Percentiles rank a stretch among this genome's conserved stretches.
Conservation (phyloP, 805 yeast species). For the Jamesozyma spencerorum region DNA sequence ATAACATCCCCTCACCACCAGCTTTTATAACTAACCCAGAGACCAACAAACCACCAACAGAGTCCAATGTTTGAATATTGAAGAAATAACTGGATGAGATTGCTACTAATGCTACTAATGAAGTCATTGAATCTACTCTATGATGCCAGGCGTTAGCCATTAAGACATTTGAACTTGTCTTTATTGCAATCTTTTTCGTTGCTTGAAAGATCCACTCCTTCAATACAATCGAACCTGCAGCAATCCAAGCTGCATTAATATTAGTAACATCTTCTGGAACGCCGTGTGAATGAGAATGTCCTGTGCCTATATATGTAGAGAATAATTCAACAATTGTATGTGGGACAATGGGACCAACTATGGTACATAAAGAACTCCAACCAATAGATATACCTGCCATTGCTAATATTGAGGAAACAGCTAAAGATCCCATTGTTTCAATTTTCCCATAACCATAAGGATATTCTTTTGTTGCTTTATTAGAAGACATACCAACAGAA, state of each 20-base stretch:
- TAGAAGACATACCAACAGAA: conserved; percentile 70
- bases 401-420: conserved; percentile 74
- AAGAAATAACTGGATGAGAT: conserved; percentile 78
- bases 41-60: conserved; percentile 84
- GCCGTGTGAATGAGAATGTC: conserved; percentile 26
- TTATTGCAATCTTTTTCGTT: conserved; percentile 70
- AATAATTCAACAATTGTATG: conserved; percentile 44
- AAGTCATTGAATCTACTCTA: conserved; percentile 86
- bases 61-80: conserved; percentile 75
- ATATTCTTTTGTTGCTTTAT: conserved; percentile 47
- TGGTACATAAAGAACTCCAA: conserved; percentile 65
- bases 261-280: conserved; percentile 41
- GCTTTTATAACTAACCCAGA: conserved; percentile 76
- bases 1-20: conserved; percentile 64
- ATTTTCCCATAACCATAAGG: conserved; percentile 91
- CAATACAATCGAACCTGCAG: conserved; percentile 74
- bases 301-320: conserved; percentile 29
- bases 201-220: conserved; percentile 85
- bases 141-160: conserved; percentile 99
- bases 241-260: conserved; percentile 94
- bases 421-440: conserved; percentile 84
- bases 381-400: conserved; percentile 89
- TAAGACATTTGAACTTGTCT: conserved; percentile 76
- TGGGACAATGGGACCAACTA: conserved; percentile 61
- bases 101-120: conserved; percentile 80